phyloP scores from a whole-genome alignment of 176 grass and related monocot species.

The Carex myosuroides region DNA sequence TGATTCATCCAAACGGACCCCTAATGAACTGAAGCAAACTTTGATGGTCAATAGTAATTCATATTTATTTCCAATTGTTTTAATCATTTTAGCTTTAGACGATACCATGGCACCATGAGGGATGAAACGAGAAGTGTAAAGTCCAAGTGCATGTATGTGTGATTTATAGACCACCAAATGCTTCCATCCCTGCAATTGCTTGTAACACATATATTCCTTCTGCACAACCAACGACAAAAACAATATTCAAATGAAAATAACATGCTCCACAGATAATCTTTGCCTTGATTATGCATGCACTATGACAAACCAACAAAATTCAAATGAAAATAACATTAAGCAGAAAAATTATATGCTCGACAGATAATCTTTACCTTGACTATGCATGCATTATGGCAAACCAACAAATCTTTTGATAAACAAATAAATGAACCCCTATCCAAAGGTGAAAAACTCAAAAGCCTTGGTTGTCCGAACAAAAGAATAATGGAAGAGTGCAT shows the following conservation, averaged over 20 bases:
- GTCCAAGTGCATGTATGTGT: slow-evolving; percentile 88
- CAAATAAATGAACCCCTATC: neutral
- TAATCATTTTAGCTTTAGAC: neutral
- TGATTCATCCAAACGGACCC: no score
- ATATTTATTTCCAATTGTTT: neutral
- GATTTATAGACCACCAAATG: slow-evolving; percentile 95
- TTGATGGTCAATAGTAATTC: neutral
- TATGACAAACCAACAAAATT: slow-evolving; percentile 6
- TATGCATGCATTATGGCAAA: neutral
- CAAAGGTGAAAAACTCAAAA: neutral
- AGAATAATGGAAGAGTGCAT: neutral
- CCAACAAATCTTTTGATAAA: neutral
- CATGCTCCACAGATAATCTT: neutral
- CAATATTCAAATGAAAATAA: neutral
- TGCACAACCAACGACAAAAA: slow-evolving; percentile 36
- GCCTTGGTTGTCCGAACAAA: neutral
- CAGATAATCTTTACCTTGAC: neutral
- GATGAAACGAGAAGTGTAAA: slow-evolving; percentile 83
- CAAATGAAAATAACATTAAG: neutral
- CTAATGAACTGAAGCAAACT: neutral
- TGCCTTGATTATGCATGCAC: neutral
- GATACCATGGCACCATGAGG: slow-evolving; percentile 78
- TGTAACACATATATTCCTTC: slow-evolving; percentile 71
- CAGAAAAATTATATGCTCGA: neutral
- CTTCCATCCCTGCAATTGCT: slow-evolving; percentile 70